A percentile compares a stretch with the other conserved stretches of the same genome.
Conservation (phyloP, 495 filamentous ascomycete species). For the Lichina pygmaea region DNA sequence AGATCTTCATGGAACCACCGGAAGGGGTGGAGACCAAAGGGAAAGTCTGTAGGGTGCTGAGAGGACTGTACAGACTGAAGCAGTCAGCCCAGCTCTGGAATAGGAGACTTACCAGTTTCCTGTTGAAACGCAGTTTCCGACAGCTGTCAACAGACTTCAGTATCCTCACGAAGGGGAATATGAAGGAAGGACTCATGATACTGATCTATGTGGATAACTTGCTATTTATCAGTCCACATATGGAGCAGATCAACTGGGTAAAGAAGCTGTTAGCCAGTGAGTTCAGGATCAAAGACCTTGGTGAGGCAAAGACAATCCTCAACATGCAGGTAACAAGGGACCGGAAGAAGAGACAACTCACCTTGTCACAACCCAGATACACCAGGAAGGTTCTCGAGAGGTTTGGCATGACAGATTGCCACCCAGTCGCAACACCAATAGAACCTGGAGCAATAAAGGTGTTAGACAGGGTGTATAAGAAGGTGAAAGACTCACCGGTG, state of each 20-base stretch:
- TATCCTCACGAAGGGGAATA: slow-evolving; percentile 2
- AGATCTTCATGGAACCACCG: background rate
- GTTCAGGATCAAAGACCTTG: slow-evolving; percentile 1
- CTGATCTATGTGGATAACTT: slow-evolving; percentile 6
- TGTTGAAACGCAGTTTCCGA: slow-evolving; percentile 3
- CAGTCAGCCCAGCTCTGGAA: slow-evolving; percentile 5
- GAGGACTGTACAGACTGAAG: slow-evolving; percentile 6
- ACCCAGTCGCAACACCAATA: background rate
- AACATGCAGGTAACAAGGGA: background rate
- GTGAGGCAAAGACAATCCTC: background rate
- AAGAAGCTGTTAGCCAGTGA: background rate
- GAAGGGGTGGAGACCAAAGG: background rate
- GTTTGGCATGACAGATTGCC: background rate
- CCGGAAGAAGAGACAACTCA: background rate
- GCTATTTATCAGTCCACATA: slow-evolving; percentile 2
- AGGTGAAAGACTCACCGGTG: background rate
- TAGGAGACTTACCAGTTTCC: slow-evolving; percentile 1
- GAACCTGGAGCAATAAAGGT: background rate
- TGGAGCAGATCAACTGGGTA: background rate
- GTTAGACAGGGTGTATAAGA: background rate
- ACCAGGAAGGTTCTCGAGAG: background rate
- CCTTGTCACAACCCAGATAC: slow-evolving; percentile 1
- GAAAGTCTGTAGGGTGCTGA: background rate
- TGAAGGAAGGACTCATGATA: slow-evolving; percentile 1
- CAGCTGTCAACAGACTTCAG: slow-evolving; percentile 1